Percentiles rank a stretch among this genome's conserved stretches.
Evolutionary conservation across 495 filamentous ascomycete genomes (phyloP).

Genomic region (Penicillium atrosanguineum): DNA sequence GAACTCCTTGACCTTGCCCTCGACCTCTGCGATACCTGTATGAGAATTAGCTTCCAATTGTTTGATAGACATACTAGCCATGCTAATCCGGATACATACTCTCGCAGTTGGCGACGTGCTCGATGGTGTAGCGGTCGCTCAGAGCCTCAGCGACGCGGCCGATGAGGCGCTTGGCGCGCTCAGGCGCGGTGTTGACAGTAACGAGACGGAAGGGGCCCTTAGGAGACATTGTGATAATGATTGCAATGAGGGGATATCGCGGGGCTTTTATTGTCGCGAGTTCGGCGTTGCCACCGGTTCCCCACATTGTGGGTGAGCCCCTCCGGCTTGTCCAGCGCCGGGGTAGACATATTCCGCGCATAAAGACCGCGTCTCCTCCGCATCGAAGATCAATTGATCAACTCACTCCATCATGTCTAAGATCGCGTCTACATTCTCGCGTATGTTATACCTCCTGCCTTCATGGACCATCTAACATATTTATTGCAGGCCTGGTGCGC

Average conservation of each 20-base stretch:
- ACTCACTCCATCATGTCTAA: constrained; percentile 31
- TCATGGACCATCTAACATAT: background rate
- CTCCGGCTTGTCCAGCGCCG: constrained; percentile 19
- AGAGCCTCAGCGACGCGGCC: constrained; percentile 56
- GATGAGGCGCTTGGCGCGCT: constrained; percentile 60
- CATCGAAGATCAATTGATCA: background rate
- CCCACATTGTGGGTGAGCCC: constrained; percentile 21
- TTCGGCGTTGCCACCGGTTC: constrained; percentile 14
- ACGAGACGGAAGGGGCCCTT: constrained; percentile 61
- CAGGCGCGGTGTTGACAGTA: constrained; percentile 68
- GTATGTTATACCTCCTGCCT: constrained; percentile 19
- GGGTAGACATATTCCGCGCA: constrained; percentile 26
- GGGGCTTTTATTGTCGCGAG: constrained; percentile 17
- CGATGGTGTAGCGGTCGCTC: constrained; percentile 58
- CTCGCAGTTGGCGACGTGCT: constrained; percentile 57
- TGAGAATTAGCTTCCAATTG: background rate
- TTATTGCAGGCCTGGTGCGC: constrained; percentile 52
- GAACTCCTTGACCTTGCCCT: constrained; percentile 44
- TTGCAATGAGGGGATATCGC: constrained; percentile 6
- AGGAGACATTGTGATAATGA: constrained; percentile 37
- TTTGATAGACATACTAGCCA: too few species aligned
- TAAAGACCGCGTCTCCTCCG: constrained; percentile 8
- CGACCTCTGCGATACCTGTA: constrained; percentile 52
- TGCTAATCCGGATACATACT: constrained; percentile 33
- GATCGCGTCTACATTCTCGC: constrained; percentile 45